Evolutionary conservation across 371 early-diverging fungal species (phyloP).

Genomic region (Syncephalastrum contaminatum): DNA sequence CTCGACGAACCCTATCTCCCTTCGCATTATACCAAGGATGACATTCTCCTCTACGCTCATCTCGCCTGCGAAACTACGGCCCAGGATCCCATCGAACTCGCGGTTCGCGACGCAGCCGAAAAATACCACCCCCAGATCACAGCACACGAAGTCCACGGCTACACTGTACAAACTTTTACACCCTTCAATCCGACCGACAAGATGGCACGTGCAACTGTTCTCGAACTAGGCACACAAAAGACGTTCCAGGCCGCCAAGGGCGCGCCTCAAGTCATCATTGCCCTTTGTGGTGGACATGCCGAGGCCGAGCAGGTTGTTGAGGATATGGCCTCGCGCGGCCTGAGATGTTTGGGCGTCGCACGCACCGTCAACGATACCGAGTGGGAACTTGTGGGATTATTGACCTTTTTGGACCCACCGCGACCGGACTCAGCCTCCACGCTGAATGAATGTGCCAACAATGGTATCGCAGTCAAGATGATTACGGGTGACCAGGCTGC

Average conservation of each 20-base stretch:
- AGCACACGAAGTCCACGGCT: conserved; percentile 73
- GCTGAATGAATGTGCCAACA: conserved; percentile 59
- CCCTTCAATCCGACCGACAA: conserved; percentile 94
- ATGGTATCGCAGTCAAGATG: conserved; percentile 79
- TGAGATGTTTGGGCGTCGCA: conserved; percentile 87
- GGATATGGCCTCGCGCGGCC: conserved; percentile 77
- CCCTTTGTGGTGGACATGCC: conserved; percentile 77
- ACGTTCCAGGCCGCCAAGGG: conserved; percentile 90
- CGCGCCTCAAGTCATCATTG: conserved; percentile 90
- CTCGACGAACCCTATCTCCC: conserved; percentile 87
- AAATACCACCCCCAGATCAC: conserved; percentile 69
- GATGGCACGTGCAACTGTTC: conserved; percentile 85
- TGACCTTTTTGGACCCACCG: conserved; percentile 89
- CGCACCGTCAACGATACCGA: conserved; percentile 65
- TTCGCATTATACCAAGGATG: conserved; percentile 69
- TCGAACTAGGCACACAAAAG: conserved; percentile 57
- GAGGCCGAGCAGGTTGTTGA: conserved; percentile 78
- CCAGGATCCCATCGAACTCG: conserved; percentile 89
- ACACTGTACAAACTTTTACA: conserved; percentile 79
- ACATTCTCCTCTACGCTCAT: conserved; percentile 83
- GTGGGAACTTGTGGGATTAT: conserved; percentile 71
- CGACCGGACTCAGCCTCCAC: conserved; percentile 68
- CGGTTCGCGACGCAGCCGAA: conserved; percentile 82
- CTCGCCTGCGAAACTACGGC: conserved; percentile 84
- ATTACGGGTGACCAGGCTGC: conserved; percentile 81